A percentile compares a stretch with the other conserved stretches of the same genome.
Evolutionary conservation across 768 basidiomycete species (phyloP).

Genomic region (Amanita pallidorosea): DNA sequence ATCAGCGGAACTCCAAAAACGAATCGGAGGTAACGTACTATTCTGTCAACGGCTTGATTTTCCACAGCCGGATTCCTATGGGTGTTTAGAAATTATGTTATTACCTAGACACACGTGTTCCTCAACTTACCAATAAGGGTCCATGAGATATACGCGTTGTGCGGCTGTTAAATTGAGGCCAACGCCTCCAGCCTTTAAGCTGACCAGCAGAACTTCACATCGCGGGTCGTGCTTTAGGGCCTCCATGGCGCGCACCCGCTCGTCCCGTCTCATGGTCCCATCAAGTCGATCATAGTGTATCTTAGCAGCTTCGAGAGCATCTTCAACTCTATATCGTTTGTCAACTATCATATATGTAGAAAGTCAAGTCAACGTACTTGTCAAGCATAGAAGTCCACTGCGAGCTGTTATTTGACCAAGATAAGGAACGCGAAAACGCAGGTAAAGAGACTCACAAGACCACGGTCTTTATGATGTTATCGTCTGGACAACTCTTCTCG

Average conservation of each 20-base stretch:
- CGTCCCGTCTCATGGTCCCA: slow-evolving; percentile 97
- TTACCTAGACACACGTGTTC: too few species aligned
- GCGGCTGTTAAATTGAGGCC: slow-evolving; percentile 94
- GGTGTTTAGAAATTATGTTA: background rate
- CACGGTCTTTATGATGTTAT: slow-evolving; percentile 76
- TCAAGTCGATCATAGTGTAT: slow-evolving; percentile 91
- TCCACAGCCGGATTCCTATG: slow-evolving; percentile 92
- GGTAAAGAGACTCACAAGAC: slow-evolving; percentile 69
- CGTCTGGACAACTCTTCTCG: slow-evolving; percentile 59
- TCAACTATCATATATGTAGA: slow-evolving; percentile 1
- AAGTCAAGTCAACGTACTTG: slow-evolving; percentile 40
- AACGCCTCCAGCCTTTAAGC: slow-evolving; percentile 94
- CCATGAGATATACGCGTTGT: slow-evolving; percentile 90
- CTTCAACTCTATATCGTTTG: slow-evolving; percentile 56
- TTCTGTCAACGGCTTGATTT: slow-evolving; percentile 96
- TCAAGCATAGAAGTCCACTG: slow-evolving; percentile 95
- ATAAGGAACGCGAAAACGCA: slow-evolving; percentile 9
- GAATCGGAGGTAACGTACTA: slow-evolving; percentile 41
- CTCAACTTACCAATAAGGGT: slow-evolving; percentile 77
- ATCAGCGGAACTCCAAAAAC: background rate
- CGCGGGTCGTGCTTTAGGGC: slow-evolving; percentile 80
- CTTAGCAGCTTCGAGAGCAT: slow-evolving; percentile 69
- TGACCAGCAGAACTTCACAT: slow-evolving; percentile 92
- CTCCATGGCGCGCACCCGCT: slow-evolving; percentile 87
- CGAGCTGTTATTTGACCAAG: slow-evolving; percentile 38